Base-by-base conservation (phyloP, 306 rosid species). In the Ceratonia siliqua region DNA sequence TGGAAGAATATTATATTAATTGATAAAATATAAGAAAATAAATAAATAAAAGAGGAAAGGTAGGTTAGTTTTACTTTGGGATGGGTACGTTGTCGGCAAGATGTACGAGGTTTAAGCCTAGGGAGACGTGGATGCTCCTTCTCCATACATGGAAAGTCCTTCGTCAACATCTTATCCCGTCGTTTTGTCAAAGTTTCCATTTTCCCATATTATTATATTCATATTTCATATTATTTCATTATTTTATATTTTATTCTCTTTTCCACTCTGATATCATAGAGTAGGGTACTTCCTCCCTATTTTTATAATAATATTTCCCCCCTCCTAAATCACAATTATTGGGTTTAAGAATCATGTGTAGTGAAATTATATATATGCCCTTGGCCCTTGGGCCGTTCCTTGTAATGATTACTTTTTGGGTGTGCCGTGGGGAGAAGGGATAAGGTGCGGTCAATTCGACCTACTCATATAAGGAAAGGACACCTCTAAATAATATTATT, bases 51-150 rank as follows among this genome's bases (percentile, higher is more conserved):
- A n/a, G 10, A 22, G 25, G 17, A n/a, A n/a, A 50, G 6, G 70
- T 54, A 62, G 70, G 74, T 71, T 81, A 21, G 9, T 15, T 71
- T 15, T 17, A 11, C 35, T 20, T 85, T 68, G 56, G 17, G 65
- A 58, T 14, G 74, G 67, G 55, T 27, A 55, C 15, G 22, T 58
- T 83, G 90, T 81, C 87, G 83, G 85, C 85, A 83, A 35, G 80
- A 39, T 77, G 88, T 83, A 85, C 89, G 87, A 85, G 92, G 89
- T 87, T 84, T 73, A 30, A 38, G 27, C 72, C 27, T 52, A 15
- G 70, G 82, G 75, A 73, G 88, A 85, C 95, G 95, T 89, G 92
- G 92, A 49, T 70, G 76, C 81, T 63, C 46, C 79, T 62, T 38
- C 73, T 78, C 91, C 96, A 55, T 81, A 73, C 83, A 74, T 76